These are phyloP conservation scores for Ulota crispa DNA, from an alignment of 225 moss, liverwort and hornwort species.

Conservation along the genomic window DNA sequence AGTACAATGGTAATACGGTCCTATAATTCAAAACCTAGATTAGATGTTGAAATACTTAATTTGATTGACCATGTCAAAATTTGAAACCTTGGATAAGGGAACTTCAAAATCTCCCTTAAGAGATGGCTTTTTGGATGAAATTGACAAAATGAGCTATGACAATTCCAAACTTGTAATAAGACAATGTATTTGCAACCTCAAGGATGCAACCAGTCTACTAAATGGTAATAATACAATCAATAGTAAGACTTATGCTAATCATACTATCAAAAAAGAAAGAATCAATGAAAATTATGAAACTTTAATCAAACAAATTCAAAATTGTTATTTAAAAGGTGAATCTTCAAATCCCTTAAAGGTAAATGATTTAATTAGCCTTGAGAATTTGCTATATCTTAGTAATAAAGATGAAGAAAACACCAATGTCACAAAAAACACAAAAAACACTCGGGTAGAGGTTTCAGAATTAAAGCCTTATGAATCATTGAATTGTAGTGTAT, in stretches of 20 bases:
- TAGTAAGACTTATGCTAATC: neutral
- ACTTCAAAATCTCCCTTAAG: neutral
- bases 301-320: neutral
- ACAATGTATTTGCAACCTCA: neutral
- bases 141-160: slow-evolving; percentile 1
- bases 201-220: neutral
- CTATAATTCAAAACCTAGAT: neutral
- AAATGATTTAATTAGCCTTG: neutral
- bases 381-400: neutral
- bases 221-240: neutral
- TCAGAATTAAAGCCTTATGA: neutral
- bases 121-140: neutral
- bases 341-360: neutral
- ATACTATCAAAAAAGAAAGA: neutral
- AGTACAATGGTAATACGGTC: neutral
- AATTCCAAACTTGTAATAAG: neutral
- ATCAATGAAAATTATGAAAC: neutral
- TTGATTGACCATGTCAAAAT: neutral
- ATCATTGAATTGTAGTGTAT: neutral
- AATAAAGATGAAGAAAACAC: neutral
- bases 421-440: neutral
- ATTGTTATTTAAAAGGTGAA: neutral
- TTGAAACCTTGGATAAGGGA: neutral
- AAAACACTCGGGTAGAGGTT: neutral
- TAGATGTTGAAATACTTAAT: neutral